Conservation (phyloP, 139 green algal species). For the Coelastrella sp. region DNA sequence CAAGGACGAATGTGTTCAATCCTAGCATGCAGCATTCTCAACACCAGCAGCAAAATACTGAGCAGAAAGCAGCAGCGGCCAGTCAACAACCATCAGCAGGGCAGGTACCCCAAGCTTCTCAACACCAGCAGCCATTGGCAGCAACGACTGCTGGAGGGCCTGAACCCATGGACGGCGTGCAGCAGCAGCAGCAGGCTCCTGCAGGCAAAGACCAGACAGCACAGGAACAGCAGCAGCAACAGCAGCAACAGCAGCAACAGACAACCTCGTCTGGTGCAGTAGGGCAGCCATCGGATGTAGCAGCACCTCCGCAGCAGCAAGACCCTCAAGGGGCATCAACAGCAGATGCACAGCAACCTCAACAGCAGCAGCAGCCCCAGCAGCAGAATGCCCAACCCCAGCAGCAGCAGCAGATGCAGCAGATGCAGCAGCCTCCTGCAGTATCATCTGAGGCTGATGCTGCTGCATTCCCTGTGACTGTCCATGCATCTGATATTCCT, state of each 20-base stretch:
- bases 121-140: neutral
- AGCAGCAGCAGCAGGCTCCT: neutral
- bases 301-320: neutral
- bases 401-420: neutral
- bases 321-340: neutral
- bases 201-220: neutral
- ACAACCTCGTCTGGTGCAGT: neutral
- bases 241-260: neutral
- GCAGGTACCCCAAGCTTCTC: neutral
- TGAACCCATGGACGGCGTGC: neutral
- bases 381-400: conserved; percentile 1
- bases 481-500: conserved; percentile 9
- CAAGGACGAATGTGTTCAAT: conserved; percentile 43
- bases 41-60: conserved; percentile 22
- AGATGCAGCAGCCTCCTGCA: conserved; percentile 19
- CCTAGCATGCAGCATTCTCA: conserved; percentile 29
- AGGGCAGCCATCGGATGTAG: neutral
- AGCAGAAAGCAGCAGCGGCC: neutral
- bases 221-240: conserved; percentile 6
- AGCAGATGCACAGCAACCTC: neutral
- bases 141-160: conserved; percentile 12
- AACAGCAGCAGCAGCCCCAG: neutral
- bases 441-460: neutral
- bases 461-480: conserved; percentile 7
- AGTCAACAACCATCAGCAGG: neutral